Conservation (phyloP, 1,284 basidiomycete species). For the Ustilago esculenta region DNA sequence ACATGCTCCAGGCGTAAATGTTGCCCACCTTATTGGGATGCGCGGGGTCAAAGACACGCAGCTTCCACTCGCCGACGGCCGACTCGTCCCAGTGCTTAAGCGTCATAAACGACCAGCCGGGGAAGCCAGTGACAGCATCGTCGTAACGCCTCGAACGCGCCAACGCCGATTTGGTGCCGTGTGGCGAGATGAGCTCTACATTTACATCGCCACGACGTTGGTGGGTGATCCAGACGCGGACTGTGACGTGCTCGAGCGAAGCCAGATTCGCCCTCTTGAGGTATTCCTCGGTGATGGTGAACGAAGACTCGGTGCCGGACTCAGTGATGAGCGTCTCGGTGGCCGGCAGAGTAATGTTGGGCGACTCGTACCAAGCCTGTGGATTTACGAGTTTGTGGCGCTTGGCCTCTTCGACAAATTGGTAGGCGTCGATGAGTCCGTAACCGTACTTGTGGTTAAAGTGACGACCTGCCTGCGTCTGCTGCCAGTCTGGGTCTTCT, state of each 20-base stretch:
- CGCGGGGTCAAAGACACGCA: constrained; percentile 80
- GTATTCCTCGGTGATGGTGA: constrained; percentile 78
- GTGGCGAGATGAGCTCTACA: constrained; percentile 85
- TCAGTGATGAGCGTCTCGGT: constrained; percentile 71
- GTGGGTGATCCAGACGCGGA: constrained; percentile 92
- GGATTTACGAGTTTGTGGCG: constrained; percentile 90
- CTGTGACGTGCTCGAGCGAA: constrained; percentile 88
- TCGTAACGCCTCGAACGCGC: constrained; percentile 80
- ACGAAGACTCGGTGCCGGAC: constrained; percentile 76
- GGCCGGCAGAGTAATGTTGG: constrained; percentile 44
- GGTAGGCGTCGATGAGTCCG: constrained; percentile 85
- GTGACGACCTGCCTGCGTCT: constrained; percentile 78
- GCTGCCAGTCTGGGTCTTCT: constrained; percentile 94
- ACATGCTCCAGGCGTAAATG: constrained; percentile 91
- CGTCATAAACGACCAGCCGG: constrained; percentile 97
- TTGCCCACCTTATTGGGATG: constrained; percentile 73
- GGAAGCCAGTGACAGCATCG: constrained; percentile 77
- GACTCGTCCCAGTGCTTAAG: constrained; percentile 99
- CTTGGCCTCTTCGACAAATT: constrained; percentile 82
- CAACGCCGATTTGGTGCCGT: constrained; percentile 84
- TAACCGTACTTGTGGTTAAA: constrained; percentile 99
- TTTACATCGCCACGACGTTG: constrained; percentile 88
- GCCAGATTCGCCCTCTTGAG: constrained; percentile 83
- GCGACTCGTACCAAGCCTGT: constrained; percentile 77
- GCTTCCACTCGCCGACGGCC: constrained; percentile 90